Evolutionary conservation across 2,329 filamentous ascomycete species (phyloP), one percentile per base, ranked within the genome.

Genomic region (Alternaria arbusti): DNA sequence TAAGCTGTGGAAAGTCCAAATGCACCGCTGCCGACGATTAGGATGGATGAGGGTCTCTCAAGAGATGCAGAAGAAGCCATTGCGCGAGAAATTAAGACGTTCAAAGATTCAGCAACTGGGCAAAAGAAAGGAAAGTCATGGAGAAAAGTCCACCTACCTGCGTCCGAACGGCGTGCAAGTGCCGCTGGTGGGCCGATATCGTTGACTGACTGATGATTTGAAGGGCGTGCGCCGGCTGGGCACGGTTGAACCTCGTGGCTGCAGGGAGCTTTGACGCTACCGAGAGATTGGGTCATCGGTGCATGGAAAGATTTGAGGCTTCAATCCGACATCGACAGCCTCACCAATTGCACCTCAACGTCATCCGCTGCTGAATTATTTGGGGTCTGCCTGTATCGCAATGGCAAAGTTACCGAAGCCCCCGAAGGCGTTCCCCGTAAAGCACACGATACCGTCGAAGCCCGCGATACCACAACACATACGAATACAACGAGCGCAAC

Each of bases 1-100:
- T 90, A 88, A 55, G 93, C 92, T 22, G 89, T 91, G 8, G 87
- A 87, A 57, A 91, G 81, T 28, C 86, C 86, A 64, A 87, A 87
- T 47, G 86, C 85, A 51, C 86, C 86, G 26, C 84, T 83, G 60
- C 84, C 84, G 40, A 86, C 72, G 61, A 86, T 84, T 26, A 86
- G 74, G 57, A 85, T 76, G 9, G 82, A 83, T 17, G 81, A 80
- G 22, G 83, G 82, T 45, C 71, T 67, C 50, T 71, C 57, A 45
- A 55, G 45, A 15, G 59, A 52, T n/a, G 59, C 54, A 36, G 65
- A 57, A 51, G 72, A 68, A 43, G 69, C 66, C 73, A 77, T 76
- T 62, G 56, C 55, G 57, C 49, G n/a, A n/a, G 9, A 45, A 12
- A 28, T 17, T 13, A 49, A 13, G 59, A 51, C 2, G 44, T 32